Conservation (phyloP, 2,329 filamentous ascomycete species). For the Chrysoporthe austroafricana region DNA sequence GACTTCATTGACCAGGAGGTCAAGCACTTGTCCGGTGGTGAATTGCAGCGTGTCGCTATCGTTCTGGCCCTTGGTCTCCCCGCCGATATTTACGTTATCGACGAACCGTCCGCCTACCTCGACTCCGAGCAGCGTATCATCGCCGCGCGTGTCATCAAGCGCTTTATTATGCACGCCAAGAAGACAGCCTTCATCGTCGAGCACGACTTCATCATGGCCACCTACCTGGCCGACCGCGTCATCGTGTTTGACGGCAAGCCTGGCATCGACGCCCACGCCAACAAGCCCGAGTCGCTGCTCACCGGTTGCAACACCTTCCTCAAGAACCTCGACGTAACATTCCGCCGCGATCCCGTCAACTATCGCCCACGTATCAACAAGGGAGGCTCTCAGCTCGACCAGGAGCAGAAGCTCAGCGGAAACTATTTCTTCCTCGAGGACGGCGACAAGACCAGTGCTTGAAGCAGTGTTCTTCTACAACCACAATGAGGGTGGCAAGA, state of each 20-base stretch:
- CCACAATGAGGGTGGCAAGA: conserved; percentile 40
- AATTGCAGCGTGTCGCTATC: conserved; percentile 98
- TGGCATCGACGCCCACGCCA: conserved; percentile 84
- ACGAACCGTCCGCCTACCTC: conserved; percentile 95
- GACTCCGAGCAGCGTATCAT: conserved; percentile 99
- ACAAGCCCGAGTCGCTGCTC: conserved; percentile 86
- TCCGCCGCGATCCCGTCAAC: conserved; percentile 95
- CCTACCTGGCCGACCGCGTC: conserved; percentile 74
- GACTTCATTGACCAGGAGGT: conserved; percentile 99
- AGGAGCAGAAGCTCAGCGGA: conserved; percentile 91
- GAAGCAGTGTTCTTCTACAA: conserved; percentile 58
- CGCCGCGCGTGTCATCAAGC: conserved; percentile 95
- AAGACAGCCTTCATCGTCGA: conserved; percentile 99
- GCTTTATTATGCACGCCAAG: conserved; percentile 99
- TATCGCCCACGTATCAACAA: conserved; percentile 99
- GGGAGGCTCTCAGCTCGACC: conserved; percentile 90
- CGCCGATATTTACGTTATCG: conserved; percentile 97
- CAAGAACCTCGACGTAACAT: conserved; percentile 96
- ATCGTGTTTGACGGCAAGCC: conserved; percentile 98
- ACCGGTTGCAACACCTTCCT: conserved; percentile 97
- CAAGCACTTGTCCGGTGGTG: conserved; percentile 98
- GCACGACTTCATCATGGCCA: conserved; percentile 99
- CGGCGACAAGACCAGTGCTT: conserved; percentile 55
- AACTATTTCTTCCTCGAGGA: conserved; percentile 99
- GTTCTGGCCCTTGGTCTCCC: conserved; percentile 94